phyloP scores from a whole-genome alignment of 139 green algal genomes.

The Micromonas pusilla region DNA sequence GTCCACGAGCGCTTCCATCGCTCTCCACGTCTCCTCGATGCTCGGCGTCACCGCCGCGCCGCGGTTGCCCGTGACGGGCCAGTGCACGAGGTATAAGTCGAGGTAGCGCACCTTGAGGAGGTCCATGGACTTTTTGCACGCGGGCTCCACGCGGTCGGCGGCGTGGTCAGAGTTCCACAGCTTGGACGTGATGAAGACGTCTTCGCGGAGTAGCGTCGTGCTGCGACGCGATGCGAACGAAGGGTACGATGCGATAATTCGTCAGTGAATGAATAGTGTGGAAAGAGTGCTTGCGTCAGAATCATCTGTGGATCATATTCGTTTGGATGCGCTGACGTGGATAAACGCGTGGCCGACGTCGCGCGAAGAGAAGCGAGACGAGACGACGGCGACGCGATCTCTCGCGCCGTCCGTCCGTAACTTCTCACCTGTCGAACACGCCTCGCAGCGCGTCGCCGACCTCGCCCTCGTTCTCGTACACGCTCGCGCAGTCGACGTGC shows the following conservation, averaged over 20 bases:
- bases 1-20: conserved; percentile 39
- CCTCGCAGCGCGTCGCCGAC: conserved; percentile 36
- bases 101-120: conserved; percentile 37
- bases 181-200: conserved; percentile 42
- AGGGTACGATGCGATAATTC: no score
- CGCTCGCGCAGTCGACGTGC: conserved; percentile 44
- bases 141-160: neutral
- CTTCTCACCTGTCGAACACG: conserved; percentile 24
- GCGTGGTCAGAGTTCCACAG: conserved; percentile 34
- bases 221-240: no score
- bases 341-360: no score
- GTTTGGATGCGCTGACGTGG: no score
- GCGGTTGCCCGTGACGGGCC: conserved; percentile 37
- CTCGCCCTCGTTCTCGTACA: conserved; percentile 39
- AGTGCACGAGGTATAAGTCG: conserved; percentile 46
- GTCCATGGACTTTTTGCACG: conserved; percentile 22
- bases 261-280: no score
- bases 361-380: no score
- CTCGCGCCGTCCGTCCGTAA: no score
- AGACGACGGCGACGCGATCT: no score
- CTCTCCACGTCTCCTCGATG: conserved; percentile 39
- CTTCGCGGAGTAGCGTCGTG: conserved; percentile 34
- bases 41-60: conserved; percentile 24
- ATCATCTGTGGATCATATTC: no score
- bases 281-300: no score